A percentile compares a stretch with the other conserved stretches of the same genome.
Conservation (phyloP, 352 stramenopile genomes). For the Globisporangium takayamanum region DNA sequence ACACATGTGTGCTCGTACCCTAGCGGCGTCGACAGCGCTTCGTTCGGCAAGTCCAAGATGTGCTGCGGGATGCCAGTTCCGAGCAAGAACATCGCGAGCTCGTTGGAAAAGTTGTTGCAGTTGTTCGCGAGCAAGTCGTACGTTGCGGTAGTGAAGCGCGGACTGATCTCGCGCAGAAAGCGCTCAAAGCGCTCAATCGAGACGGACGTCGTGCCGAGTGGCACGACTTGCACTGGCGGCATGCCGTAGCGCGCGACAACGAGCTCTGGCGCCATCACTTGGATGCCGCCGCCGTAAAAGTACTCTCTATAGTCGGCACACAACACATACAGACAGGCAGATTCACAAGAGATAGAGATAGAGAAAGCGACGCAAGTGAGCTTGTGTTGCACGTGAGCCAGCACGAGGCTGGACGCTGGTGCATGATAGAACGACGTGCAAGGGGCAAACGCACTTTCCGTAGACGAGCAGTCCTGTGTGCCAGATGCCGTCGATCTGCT, state of each 20-base stretch:
- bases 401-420: too few relatives aligned
- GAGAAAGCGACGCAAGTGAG: too few relatives aligned
- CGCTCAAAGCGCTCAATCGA: constrained; percentile 73
- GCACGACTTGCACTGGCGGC: constrained; percentile 73
- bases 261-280: constrained; percentile 61
- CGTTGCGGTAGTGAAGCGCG: constrained; percentile 81
- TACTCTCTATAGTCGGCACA: constrained; percentile 59
- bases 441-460: constrained; percentile 18
- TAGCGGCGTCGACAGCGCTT: constrained; percentile 86
- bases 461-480: constrained; percentile 83
- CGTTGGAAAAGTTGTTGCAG: constrained; percentile 97
- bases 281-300: constrained; percentile 93
- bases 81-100: constrained; percentile 86
- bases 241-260: constrained; percentile 82
- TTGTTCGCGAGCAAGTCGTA: constrained; percentile 95
- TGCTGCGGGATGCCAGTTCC: constrained; percentile 82
- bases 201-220: constrained; percentile 73
- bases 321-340: too few relatives aligned
- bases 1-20: constrained; percentile 35
- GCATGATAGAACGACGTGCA: not conserved
- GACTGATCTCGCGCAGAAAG: constrained; percentile 71
- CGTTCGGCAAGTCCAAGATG: constrained; percentile 87
- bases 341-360: too few relatives aligned
- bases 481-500: constrained; percentile 92
- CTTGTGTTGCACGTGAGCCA: too few relatives aligned